A percentile compares a stretch with the other conserved stretches of the same genome.
phyloP scores from a whole-genome alignment of 768 basidiomycete genomes.

The Lanmaoa pseudosensibilis region DNA sequence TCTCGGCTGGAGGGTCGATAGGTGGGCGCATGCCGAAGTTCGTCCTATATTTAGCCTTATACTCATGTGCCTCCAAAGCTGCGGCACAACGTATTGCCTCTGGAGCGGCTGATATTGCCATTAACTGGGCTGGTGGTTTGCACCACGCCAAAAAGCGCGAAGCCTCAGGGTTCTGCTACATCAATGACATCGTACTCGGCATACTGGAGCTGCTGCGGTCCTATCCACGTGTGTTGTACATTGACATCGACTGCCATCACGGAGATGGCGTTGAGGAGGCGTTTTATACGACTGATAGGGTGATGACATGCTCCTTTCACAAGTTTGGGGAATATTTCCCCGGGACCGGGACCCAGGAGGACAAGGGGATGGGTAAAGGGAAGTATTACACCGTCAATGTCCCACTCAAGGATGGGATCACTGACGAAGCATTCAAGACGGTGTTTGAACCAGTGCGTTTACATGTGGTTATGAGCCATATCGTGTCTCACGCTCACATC shows the following conservation, averaged over 20 bases:
- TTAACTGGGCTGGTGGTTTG: constrained; percentile 98
- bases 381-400: constrained; percentile 91
- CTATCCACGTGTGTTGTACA: constrained; percentile 87
- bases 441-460: constrained; percentile 87
- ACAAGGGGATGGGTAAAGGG: constrained; percentile 80
- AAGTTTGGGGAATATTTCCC: constrained; percentile 89
- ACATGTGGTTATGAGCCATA: neutral
- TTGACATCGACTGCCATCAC: constrained; percentile 98
- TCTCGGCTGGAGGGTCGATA: constrained; percentile 94
- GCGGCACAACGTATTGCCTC: constrained; percentile 79
- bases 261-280: constrained; percentile 99
- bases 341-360: constrained; percentile 79
- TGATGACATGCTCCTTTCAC: constrained; percentile 97
- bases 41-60: neutral
- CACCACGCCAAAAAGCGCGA: constrained; percentile 99
- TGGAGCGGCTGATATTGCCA: constrained; percentile 78
- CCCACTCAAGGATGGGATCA: constrained; percentile 91
- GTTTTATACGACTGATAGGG: constrained; percentile 95
- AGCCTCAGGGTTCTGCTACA: constrained; percentile 98
- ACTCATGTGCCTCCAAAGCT: constrained; percentile 40
- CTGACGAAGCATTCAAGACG: constrained; percentile 80
- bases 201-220: constrained; percentile 90
- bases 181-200: constrained; percentile 95
- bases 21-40: constrained; percentile 45
- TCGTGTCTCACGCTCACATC: neutral